phyloP scores from a whole-genome alignment of 805 yeast species.

The Yarrowia phangngaensis region DNA sequence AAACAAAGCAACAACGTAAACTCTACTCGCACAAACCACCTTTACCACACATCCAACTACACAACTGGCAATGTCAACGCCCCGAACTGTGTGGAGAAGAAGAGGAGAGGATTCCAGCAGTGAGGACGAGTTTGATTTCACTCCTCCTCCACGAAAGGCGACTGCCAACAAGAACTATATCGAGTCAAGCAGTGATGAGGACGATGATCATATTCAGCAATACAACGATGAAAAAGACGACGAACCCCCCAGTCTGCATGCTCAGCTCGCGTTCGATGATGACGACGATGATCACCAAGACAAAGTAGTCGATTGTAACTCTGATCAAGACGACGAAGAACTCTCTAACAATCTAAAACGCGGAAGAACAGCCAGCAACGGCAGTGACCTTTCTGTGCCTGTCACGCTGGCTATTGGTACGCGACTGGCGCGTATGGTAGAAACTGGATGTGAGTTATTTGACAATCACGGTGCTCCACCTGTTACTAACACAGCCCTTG shows the following conservation, averaged over 20 bases:
- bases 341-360: slow-evolving; percentile 1
- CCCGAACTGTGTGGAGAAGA: slow-evolving; percentile 15
- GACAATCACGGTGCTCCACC: background rate
- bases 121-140: slow-evolving; percentile 21
- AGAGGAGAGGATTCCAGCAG: slow-evolving; percentile 20
- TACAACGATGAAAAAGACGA: background rate
- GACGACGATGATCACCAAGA: slow-evolving; percentile 1
- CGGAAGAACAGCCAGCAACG: slow-evolving; percentile 11
- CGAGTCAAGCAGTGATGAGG: slow-evolving; percentile 11
- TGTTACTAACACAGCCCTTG: slow-evolving; percentile 12
- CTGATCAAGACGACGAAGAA: background rate
- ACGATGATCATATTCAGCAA: background rate
- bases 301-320: background rate
- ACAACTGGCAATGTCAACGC: slow-evolving; percentile 5
- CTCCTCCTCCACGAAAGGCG: slow-evolving; percentile 15
- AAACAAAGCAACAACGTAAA: background rate
- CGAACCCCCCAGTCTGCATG: slow-evolving; percentile 1
- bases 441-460: slow-evolving; percentile 22
- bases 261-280: slow-evolving; percentile 21
- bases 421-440: slow-evolving; percentile 27
- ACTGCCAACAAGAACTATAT: slow-evolving; percentile 19
- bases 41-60: slow-evolving; percentile 2
- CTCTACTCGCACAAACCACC: background rate
- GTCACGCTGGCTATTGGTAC: slow-evolving; percentile 30
- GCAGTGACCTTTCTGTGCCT: slow-evolving; percentile 25